These are phyloP conservation scores for Leccinum fallax DNA, from an alignment of 1,284 basidiomycete species.

Conservation along the genomic window DNA sequence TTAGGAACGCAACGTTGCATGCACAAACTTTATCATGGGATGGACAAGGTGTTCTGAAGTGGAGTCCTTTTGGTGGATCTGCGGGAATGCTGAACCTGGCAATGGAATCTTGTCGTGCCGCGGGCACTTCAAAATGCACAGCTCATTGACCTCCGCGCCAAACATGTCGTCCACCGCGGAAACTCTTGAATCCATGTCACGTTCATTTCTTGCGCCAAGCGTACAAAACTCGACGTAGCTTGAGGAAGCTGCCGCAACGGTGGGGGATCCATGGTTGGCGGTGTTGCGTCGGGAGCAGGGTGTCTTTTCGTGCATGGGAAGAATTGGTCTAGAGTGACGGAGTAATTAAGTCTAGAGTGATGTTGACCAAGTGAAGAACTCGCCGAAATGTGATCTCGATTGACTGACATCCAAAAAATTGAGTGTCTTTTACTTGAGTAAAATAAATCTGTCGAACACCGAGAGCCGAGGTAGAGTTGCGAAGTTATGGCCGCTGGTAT, in stretches of 20 bases:
- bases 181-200: background rate
- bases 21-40: constrained; percentile 21
- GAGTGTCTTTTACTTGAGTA: background rate
- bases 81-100: constrained; percentile 2
- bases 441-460: background rate
- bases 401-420: background rate
- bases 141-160: background rate
- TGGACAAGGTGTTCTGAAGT: constrained; percentile 23
- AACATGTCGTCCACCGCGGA: background rate
- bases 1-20: background rate
- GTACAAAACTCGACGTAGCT: background rate
- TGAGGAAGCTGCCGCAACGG: background rate
- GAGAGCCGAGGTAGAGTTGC: background rate
- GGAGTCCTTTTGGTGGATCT: background rate
- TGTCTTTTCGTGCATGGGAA: background rate
- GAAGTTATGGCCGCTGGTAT: background rate
- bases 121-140: background rate
- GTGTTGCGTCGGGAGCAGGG: background rate
- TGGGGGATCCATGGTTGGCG: background rate
- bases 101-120: background rate
- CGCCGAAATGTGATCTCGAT: background rate
- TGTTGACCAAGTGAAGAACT: background rate
- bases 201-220: background rate
- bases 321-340: background rate
- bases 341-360: background rate